Evolutionary conservation across 768 basidiomycete species (phyloP), one percentile per base, ranked within the genome.

Genomic region (Polyporus arcularius): DNA sequence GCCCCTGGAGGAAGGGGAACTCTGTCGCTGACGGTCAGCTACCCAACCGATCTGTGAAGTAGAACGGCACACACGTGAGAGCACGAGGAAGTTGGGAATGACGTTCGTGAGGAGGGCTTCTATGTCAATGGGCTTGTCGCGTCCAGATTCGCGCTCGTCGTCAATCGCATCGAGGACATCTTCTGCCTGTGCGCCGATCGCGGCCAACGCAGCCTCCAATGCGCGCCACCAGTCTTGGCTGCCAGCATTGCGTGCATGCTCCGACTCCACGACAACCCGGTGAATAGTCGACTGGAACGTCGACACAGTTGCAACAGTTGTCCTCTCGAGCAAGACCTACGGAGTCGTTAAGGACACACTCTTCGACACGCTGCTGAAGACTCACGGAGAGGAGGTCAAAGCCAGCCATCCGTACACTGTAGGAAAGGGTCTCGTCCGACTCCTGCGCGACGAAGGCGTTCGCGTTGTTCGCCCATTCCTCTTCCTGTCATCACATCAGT

Each of bases 361-460:
- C 14, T 7, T 31, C 53, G 7, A 53, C 26, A 40, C 7, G 30
- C 28, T 26, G 31, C 55, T 41, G 14, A 4, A 50, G 28, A 35
- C 70, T 72, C 72, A 97, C 96, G 35, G 82, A 81, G 53, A 96
- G 75, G 39, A 98, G 74, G 68, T 98, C 96, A 66, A 94, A 88
- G 3, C 88, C 88, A 4, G 92, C 90, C 2, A 92, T 84, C 39
- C 97, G 83, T 38, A 94, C 82, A 56, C 90, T 92, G 70, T 94
- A 96, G 2, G 80, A 71, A 55, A 90, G 85, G 1, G 87, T 87
- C 62, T 96, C 94, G 61, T 98, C 96, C 55, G 97, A 94, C 69
- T 98, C 96, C 70, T 98, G 94, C 28, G 90, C 89, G 32, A 98
- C 87, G 68, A 98, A 98, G 3, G 89, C 85, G 66, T 98, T 98